Evolutionary conservation across 306 rosid genomes (phyloP), one percentile per base, ranked within the genome.

Genomic region (Lupinus albus): DNA sequence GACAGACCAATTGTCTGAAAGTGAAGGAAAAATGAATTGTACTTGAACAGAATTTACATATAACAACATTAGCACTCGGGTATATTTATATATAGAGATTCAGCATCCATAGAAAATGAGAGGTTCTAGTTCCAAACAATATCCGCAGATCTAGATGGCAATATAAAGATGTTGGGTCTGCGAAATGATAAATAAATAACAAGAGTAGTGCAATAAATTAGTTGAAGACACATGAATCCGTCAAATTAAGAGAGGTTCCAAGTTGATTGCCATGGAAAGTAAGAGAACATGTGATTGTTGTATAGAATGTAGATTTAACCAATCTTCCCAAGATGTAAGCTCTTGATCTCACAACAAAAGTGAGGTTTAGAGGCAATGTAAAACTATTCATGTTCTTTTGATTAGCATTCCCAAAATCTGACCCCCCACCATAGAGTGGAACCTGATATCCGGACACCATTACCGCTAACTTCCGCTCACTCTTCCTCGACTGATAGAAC

Each of bases 341-440:
- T 67, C 90, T 86, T 0, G 98, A 93, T 75, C 98, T 84, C 73
- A 93, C 52, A 0, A 72, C 88, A 17, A 93, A 82, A 15, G 98
- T 86, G 2, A 93, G 84, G 60, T 89, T 89, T 51, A 93, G 64
- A 1, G 96, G 91, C 54, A 93, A 69, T 1, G 76, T 86, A 11
- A 86, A 68, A 44, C 1, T 80, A 18, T 71, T 65, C 47, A n/a
- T 52, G 51, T 61, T 74, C 41, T 78, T 75, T 46, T 74, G 61
- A 25, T 25, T 4, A 0, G 64, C 78, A 6, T 64, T 70, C 0
- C 67, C 82, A 14, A 87, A 76, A 11, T 21, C 86, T 0, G 96
- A 62, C 5, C 89, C 72, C 1, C 94, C 95, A 0, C 98, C 98
- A 32, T 93, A 89, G 20, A 93, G 84, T 21, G 97, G 89, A 53